Evolutionary conservation across 352 stramenopile genomes (phyloP).

Genomic region (Globisporangium solare): DNA sequence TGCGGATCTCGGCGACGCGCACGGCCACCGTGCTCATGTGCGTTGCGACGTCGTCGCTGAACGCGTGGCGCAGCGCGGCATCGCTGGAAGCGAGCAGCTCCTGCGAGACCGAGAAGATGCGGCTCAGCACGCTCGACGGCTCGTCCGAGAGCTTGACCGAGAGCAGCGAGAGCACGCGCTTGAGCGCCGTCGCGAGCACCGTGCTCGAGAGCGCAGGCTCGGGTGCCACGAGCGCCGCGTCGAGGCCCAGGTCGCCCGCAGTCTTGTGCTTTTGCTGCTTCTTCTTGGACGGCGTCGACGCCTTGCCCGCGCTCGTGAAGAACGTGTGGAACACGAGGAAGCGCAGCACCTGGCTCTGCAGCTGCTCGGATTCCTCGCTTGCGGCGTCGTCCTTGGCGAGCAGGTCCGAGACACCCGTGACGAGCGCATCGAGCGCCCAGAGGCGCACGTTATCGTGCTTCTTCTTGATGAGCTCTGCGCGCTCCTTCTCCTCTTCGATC

Average conservation of each 20-base stretch:
- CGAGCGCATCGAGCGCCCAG: slow-evolving; percentile 70
- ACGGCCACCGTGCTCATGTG: slow-evolving; percentile 33
- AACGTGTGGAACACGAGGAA: slow-evolving; percentile 76
- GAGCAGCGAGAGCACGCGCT: slow-evolving; percentile 62
- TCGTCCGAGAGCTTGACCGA: slow-evolving; percentile 47
- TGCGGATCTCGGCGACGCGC: slow-evolving; percentile 27
- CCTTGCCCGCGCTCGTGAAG: slow-evolving; percentile 31
- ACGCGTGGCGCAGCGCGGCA: slow-evolving; percentile 28
- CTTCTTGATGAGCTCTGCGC: slow-evolving; percentile 41
- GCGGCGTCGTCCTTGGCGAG: slow-evolving; percentile 20
- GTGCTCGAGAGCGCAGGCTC: slow-evolving; percentile 43
- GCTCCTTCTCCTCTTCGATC: slow-evolving; percentile 77
- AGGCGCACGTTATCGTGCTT: slow-evolving; percentile 61
- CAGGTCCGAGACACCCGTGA: slow-evolving; percentile 37
- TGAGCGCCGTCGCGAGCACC: slow-evolving; percentile 45
- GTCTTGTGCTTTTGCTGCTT: slow-evolving; percentile 32
- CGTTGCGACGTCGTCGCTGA: slow-evolving; percentile 27
- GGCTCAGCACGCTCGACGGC: slow-evolving; percentile 37
- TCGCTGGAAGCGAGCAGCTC: slow-evolving; percentile 26
- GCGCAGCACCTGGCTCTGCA: slow-evolving; percentile 40
- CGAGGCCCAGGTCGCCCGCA: slow-evolving; percentile 27
- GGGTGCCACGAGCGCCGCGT: slow-evolving; percentile 11
- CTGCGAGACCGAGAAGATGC: slow-evolving; percentile 35
- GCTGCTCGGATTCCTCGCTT: slow-evolving; percentile 12
- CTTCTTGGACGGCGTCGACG: slow-evolving; percentile 38